Evolutionary conservation across 2,329 filamentous ascomycete genomes (phyloP).

Genomic region (Sclerotinia subarctica): DNA sequence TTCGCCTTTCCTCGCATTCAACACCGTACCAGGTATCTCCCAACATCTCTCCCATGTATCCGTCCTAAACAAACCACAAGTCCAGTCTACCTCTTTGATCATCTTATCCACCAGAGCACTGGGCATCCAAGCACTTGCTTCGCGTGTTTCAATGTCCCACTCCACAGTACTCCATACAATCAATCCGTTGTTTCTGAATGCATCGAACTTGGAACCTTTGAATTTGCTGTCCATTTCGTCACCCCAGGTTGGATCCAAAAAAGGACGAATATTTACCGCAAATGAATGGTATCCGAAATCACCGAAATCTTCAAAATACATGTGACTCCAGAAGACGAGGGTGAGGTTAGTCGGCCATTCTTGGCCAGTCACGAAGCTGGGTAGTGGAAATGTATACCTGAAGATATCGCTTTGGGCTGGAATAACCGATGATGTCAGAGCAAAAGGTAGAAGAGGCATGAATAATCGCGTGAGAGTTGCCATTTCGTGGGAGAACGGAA

Average conservation of each 20-base stretch:
- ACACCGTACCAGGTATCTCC: not conserved
- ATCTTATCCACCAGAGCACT: not conserved
- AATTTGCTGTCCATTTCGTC: slow-evolving; percentile 9
- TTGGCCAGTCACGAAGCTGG: not conserved
- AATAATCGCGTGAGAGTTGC: slow-evolving; percentile 22
- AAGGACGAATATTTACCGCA: not conserved
- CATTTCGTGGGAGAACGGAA: slow-evolving; percentile 23
- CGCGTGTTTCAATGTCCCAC: not conserved
- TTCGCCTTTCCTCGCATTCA: not conserved
- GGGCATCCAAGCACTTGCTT: slow-evolving; percentile 6
- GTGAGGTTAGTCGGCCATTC: not conserved
- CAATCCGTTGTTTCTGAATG: not conserved
- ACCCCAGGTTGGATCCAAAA: slow-evolving; percentile 12
- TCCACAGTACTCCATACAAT: slow-evolving; percentile 5
- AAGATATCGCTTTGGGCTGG: not conserved
- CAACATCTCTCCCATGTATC: slow-evolving; percentile 13
- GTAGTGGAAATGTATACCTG: not conserved
- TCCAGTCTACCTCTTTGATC: not conserved
- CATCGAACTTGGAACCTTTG: not conserved
- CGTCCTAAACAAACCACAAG: slow-evolving; percentile 5
- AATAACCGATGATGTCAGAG: not conserved
- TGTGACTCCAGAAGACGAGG: slow-evolving; percentile 5
- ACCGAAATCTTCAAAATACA: not conserved
- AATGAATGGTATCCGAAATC: not conserved
- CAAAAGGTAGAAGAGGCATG: slow-evolving; percentile 22